These are phyloP conservation scores for Neofusicoccum ribis DNA, from an alignment of 2,329 filamentous ascomycete species.

Conservation along the genomic window DNA sequence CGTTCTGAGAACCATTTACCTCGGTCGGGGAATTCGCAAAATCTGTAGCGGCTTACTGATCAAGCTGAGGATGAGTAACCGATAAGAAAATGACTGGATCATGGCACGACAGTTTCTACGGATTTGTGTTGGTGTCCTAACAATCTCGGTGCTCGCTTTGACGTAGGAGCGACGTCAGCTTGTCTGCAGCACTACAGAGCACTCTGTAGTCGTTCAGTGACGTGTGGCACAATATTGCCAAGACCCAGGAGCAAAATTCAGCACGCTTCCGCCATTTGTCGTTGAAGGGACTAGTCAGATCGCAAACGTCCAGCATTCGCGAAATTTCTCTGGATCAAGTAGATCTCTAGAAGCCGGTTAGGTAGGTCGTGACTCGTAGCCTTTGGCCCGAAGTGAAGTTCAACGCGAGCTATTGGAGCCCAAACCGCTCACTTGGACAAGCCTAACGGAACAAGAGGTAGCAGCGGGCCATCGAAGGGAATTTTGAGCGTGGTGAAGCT, in stretches of 20 bases:
- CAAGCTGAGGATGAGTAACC: too few relatives aligned
- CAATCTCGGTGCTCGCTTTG: neutral
- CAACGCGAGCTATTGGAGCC: neutral
- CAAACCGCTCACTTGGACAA: neutral
- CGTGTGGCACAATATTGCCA: neutral
- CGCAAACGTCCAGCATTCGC: neutral
- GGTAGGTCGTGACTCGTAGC: too few relatives aligned
- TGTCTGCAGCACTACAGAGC: neutral
- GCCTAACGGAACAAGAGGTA: neutral
- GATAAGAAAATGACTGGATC: too few relatives aligned
- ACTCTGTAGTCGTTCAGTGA: neutral
- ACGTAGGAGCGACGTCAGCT: neutral
- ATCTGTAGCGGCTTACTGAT: too few relatives aligned
- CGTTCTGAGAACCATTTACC: too few relatives aligned
- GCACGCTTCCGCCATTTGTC: neutral
- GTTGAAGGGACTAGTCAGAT: too few relatives aligned
- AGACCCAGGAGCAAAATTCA: slow-evolving; percentile 2
- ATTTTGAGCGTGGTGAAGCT: neutral
- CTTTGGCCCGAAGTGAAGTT: too few relatives aligned
- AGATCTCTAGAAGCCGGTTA: too few relatives aligned
- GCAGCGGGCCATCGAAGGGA: neutral
- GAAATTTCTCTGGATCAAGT: too few relatives aligned
- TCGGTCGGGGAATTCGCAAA: too few relatives aligned
- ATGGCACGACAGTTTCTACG: too few relatives aligned
- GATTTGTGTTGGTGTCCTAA: neutral